These are phyloP conservation scores for Kuraishia floccosa DNA, from an alignment of 805 yeast species.

Conservation along the genomic window DNA sequence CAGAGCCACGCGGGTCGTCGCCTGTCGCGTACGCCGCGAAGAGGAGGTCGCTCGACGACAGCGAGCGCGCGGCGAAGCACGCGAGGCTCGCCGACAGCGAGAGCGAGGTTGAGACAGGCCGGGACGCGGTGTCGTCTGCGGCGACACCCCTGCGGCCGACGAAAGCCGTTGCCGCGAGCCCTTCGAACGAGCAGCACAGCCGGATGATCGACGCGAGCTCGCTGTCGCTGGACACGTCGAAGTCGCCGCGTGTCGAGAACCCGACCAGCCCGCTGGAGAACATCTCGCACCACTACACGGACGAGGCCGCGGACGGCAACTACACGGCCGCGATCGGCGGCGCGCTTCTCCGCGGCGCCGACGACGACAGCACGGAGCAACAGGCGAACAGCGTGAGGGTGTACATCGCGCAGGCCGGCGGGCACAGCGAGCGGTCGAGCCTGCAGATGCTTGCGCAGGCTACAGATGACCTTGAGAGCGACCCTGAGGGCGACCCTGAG, in stretches of 20 bases:
- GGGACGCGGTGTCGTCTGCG: background rate
- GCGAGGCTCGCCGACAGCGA: background rate
- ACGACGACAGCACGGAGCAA: too few species aligned
- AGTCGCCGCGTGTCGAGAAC: constrained; percentile 4
- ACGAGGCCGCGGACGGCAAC: too few species aligned
- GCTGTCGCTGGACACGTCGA: constrained; percentile 7
- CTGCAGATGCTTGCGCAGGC: too few species aligned
- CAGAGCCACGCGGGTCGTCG: background rate
- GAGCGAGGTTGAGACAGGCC: background rate
- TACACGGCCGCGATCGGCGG: too few species aligned
- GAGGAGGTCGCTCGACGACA: background rate
- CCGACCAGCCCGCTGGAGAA: constrained; percentile 19
- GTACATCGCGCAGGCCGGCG: too few species aligned
- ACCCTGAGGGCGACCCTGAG: too few species aligned
- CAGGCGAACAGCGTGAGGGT: too few species aligned
- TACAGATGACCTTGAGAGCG: too few species aligned
- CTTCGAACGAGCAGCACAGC: constrained; percentile 16
- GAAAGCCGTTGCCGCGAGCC: constrained; percentile 18
- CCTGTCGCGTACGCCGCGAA: background rate
- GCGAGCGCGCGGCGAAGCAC: background rate
- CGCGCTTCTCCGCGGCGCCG: too few species aligned
- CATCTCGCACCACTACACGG: too few species aligned
- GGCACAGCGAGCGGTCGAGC: too few species aligned
- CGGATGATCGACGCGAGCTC: constrained; percentile 9
- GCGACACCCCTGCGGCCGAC: constrained; percentile 16